Percentiles rank a stretch among this genome's conserved stretches.
These are phyloP conservation scores for Tagetes patula DNA, from an alignment of 129 eudicot species.

Conservation along the genomic window DNA sequence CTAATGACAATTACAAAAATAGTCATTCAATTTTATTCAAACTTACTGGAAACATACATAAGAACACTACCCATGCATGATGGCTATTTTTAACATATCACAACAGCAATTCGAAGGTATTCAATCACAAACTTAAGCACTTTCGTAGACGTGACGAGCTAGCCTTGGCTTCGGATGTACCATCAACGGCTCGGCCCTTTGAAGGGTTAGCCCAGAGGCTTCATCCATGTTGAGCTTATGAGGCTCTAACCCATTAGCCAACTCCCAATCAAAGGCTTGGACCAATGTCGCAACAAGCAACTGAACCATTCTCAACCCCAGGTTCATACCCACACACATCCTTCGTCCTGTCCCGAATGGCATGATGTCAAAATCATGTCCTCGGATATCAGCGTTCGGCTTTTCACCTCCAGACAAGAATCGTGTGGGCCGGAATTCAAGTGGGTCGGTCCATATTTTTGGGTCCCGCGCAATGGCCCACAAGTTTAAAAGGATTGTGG, in stretches of 20 bases:
- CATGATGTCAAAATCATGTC: conserved; percentile 67
- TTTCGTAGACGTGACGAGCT: conserved; percentile 38
- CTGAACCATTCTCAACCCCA: conserved; percentile 78
- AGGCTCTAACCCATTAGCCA: conserved; percentile 41
- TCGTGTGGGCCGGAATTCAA: no score
- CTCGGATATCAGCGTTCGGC: conserved; percentile 50
- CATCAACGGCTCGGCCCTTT: conserved; percentile 63
- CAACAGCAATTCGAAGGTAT: no score
- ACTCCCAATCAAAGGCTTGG: conserved; percentile 64
- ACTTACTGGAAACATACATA: no score
- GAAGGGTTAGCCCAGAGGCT: conserved; percentile 80
- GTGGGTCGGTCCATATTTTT: no score
- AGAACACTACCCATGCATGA: no score
- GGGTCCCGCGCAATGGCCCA: no score
- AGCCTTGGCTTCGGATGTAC: conserved; percentile 67
- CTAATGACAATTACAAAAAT: no score
- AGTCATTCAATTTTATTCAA: no score
- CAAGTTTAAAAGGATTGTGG: no score
- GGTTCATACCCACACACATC: conserved; percentile 77
- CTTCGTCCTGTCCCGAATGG: conserved; percentile 84
- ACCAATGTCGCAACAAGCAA: conserved; percentile 60
- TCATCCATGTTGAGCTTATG: conserved; percentile 71
- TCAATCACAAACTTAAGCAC: neutral
- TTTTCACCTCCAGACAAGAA: conserved; percentile 51
- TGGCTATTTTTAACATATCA: no score